These are phyloP conservation scores for Prunus campanulata DNA, from an alignment of 306 rosid genomes.

Conservation along the genomic window DNA sequence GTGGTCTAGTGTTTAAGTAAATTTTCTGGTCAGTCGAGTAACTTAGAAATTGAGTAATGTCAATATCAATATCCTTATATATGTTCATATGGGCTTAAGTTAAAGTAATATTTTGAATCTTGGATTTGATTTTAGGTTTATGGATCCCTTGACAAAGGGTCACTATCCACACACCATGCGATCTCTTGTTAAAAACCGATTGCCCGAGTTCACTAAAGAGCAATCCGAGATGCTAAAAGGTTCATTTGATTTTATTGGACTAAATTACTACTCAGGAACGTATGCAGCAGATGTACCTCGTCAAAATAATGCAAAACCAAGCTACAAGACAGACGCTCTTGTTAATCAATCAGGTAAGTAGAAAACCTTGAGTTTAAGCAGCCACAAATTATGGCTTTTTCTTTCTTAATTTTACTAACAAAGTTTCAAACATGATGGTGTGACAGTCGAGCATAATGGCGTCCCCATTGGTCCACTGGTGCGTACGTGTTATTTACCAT, in stretches of 20 bases:
- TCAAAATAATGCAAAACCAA: not conserved
- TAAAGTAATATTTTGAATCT: not conserved
- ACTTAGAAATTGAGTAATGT: no score
- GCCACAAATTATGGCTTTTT: not conserved
- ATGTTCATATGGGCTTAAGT: no score
- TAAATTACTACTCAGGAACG: not conserved
- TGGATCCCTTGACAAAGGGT: constrained; percentile 7
- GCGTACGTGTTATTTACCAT: not conserved
- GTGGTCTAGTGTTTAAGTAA: no score
- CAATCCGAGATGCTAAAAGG: not conserved
- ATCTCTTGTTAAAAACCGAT: not conserved
- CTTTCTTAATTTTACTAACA: not conserved
- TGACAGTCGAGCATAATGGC: not conserved
- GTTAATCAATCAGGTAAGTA: not conserved
- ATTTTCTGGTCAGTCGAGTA: no score
- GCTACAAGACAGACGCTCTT: not conserved
- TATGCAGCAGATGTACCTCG: not conserved
- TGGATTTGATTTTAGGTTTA: not conserved
- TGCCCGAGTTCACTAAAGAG: not conserved
- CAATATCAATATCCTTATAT: no score
- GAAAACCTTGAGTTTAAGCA: not conserved
- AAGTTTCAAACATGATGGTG: not conserved
- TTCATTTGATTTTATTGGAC: not conserved
- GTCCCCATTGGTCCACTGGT: not conserved
- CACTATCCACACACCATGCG: not conserved